phyloP scores from a whole-genome alignment of 352 stramenopile species.

The Phytophthora brassicae region DNA sequence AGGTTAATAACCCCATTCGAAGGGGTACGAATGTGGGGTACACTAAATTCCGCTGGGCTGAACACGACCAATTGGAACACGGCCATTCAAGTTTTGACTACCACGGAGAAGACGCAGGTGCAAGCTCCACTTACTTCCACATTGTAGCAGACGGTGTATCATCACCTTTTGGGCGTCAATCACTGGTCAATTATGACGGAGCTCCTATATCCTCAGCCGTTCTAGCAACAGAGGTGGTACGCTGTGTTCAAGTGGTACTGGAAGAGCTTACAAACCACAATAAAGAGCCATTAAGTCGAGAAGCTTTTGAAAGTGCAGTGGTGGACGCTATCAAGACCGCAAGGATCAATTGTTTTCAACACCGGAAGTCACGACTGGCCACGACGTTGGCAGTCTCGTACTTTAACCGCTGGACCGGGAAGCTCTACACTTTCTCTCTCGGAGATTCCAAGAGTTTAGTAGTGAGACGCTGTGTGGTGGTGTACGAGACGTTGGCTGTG shows the following conservation, averaged over 20 bases:
- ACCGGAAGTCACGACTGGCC: slow-evolving; percentile 63
- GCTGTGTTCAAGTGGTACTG: slow-evolving; percentile 43
- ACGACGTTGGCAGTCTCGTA: slow-evolving; percentile 72
- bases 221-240: slow-evolving; percentile 59
- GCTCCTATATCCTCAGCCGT: slow-evolving; percentile 56
- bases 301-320: slow-evolving; percentile 50
- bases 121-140: slow-evolving; percentile 60
- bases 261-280: slow-evolving; percentile 64
- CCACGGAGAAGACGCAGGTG: slow-evolving; percentile 77
- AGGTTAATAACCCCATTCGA: slow-evolving; percentile 30
- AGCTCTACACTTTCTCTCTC: slow-evolving; percentile 69
- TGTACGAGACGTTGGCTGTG: slow-evolving; percentile 70
- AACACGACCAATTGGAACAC: slow-evolving; percentile 43
- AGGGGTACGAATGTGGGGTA: slow-evolving; percentile 8
- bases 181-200: slow-evolving; percentile 23
- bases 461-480: slow-evolving; percentile 45
- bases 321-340: slow-evolving; percentile 59
- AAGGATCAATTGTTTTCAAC: slow-evolving; percentile 55
- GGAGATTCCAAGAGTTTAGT: slow-evolving; percentile 79
- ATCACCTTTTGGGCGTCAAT: slow-evolving; percentile 52
- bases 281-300: slow-evolving; percentile 36
- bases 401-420: slow-evolving; percentile 69
- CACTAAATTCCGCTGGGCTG: slow-evolving; percentile 35
- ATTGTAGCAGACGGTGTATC: slow-evolving; percentile 80
- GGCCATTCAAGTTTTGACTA: slow-evolving; percentile 44